phyloP scores from a whole-genome alignment of 1,284 basidiomycete genomes.

The Marasmius tenuissimus region DNA sequence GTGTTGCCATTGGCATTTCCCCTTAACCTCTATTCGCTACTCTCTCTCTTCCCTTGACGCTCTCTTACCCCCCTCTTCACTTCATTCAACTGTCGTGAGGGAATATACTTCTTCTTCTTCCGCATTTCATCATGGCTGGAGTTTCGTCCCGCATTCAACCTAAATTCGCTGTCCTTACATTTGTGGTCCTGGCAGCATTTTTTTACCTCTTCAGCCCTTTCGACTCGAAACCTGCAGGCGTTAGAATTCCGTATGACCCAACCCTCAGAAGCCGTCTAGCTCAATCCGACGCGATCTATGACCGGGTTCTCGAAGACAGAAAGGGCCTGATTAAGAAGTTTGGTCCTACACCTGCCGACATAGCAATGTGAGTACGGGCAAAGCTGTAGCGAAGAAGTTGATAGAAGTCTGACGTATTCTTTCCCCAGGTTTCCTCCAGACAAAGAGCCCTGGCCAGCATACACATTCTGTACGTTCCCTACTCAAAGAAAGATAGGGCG shows the following conservation, averaged over 20 bases:
- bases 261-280: slow-evolving; percentile 34
- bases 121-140: too few species aligned
- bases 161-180: slow-evolving; percentile 43
- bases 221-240: slow-evolving; percentile 9
- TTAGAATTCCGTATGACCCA: slow-evolving; percentile 12
- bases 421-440: slow-evolving; percentile 56
- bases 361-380: slow-evolving; percentile 32
- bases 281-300: slow-evolving; percentile 40
- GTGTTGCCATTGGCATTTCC: too few species aligned
- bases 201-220: slow-evolving; percentile 43
- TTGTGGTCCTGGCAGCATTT: slow-evolving; percentile 37
- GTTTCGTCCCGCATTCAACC: slow-evolving; percentile 46
- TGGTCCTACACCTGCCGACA: slow-evolving; percentile 40
- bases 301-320: slow-evolving; percentile 33
- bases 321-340: slow-evolving; percentile 40
- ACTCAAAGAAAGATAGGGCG: neutral
- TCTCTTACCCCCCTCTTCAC: too few species aligned
- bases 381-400: neutral
- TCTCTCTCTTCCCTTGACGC: too few species aligned
- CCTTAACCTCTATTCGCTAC: too few species aligned
- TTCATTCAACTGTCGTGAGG: too few species aligned
- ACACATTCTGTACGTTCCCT: slow-evolving; percentile 57
- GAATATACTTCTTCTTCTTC: too few species aligned
- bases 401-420: neutral
- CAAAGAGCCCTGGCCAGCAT: slow-evolving; percentile 61